Base-by-base conservation (phyloP, 1,284 basidiomycete species). In the Xerocomus amazonicus region DNA sequence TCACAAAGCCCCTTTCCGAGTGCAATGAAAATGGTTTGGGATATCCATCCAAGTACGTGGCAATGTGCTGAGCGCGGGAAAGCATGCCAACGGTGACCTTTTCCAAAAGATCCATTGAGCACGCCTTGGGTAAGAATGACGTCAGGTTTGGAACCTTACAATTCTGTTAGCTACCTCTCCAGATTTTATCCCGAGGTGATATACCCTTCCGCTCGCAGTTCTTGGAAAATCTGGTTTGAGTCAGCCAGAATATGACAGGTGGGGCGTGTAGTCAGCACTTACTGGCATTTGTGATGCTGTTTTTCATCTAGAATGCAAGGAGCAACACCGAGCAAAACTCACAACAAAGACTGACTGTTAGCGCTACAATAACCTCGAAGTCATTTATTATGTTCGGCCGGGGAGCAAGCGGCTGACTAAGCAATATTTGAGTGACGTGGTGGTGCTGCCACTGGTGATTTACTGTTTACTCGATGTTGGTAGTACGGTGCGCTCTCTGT, bases 81-180 rank as follows among this genome's bases (percentile, higher is more conserved):
- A 82, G 78, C 43, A 85, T 78, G 33, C 90, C 90, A 26, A 92
- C 87, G 1, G 88, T 91, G 36, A 90, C 70, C 87, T 89, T 45
- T 16, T 31, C 7, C 39, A 23, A 41, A 41, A 31, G 36, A 43
- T 48, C 38, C 9, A 41, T 50, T 45, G 49, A 44, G 19, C 28
- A 38, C 16, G n/a, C 23, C 26, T 23, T 28, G n/a, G 16, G 29
- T 23, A 33, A 14, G 33, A 35, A 47, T 45, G 43, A 40, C 14
- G 42, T 35, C 29, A 27, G 32, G 31, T 29, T 19, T 35, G 26
- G 5, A 40, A 41, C 31, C 79, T 63, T 63, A 87, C 87, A 59
- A 92, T 87, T 42, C 87, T 80, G 68, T 91, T 92, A 42, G 90
- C 87, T 19, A 92, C 83, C 63, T 90, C 84, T 17, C 87, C 88